Evolutionary conservation across 805 yeast genomes (phyloP), one percentile per base, ranked within the genome.

Genomic region (Saccharomycopsis lassenensis): DNA sequence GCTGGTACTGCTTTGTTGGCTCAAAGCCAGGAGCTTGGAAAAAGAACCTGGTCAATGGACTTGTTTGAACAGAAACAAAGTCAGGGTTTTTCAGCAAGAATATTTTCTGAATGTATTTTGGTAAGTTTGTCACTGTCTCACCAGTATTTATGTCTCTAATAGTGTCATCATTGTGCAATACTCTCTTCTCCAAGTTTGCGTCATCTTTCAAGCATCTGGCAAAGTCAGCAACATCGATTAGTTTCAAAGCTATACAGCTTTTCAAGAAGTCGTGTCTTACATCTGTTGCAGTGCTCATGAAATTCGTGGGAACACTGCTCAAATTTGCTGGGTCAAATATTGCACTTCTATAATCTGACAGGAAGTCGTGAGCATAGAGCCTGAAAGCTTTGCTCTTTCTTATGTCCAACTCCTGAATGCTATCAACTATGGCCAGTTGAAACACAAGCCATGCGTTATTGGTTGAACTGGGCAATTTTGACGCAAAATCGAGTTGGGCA

Each of bases 11-110:
- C 49, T 67, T 51, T 35, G 67, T 46, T 33, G 68, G 59, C 44
- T 76, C 55, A 56, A 72, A 49, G 42, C 55, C 55, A 12, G 58
- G 55, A 57, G 79, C 58, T 52, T 64, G 46, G 38, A 53, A 48
- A 41, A 81, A 39, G 57, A 79, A 55, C 47, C 67, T 62, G 43
- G 63, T 37, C 52, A 80, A 50, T 33, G 69, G 62, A 6, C 83
- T 71, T 40, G 69, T 74, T 31, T 77, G 68, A 20, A 64, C 53
- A 0, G 71, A 54, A 2, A 60, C 61, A 43, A 67, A 64, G 39
- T 71, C 77, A 12, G 68, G 66, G 36, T 67, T 61, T 6, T 61
- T 58, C 24, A 62, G 65, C 22, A 52, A 33, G 8, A 64, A 45
- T 1, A 54, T 47, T 29, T 53, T 44, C 6, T 42, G 40, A 16